Percentiles rank a stretch among this genome's conserved stretches.
Conservation (phyloP, 257 asterid species). For the Leonotis leonurus region DNA sequence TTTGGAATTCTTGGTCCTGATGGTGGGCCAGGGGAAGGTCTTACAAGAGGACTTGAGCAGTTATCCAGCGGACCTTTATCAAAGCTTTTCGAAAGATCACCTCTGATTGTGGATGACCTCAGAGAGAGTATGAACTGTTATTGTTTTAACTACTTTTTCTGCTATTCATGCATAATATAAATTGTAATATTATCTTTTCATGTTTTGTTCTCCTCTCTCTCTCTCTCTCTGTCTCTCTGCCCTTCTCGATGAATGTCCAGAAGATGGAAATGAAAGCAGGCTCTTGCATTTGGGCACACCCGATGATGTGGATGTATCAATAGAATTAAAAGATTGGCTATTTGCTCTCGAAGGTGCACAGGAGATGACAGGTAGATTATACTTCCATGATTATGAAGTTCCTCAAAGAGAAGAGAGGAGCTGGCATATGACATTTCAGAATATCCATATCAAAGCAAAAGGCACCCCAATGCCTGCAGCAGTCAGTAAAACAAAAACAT, state of each 20-base stretch:
- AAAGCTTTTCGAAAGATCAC: slow-evolving; percentile 71
- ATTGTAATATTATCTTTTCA: slow-evolving; percentile 6
- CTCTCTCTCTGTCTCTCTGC: neutral
- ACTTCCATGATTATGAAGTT: slow-evolving; percentile 34
- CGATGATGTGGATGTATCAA: slow-evolving; percentile 74
- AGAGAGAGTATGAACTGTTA: slow-evolving; percentile 39
- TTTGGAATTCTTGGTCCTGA: slow-evolving; percentile 94
- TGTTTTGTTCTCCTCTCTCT: slow-evolving; percentile 13
- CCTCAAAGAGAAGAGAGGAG: slow-evolving; percentile 68
- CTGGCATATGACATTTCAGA: slow-evolving; percentile 82
- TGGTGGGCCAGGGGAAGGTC: slow-evolving; percentile 98
- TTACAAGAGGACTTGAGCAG: slow-evolving; percentile 72
- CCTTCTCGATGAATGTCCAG: slow-evolving; percentile 41
- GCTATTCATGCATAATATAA: slow-evolving; percentile 14
- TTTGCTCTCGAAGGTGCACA: slow-evolving; percentile 91
- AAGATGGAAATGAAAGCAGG: slow-evolving; percentile 35
- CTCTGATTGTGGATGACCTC: slow-evolving; percentile 39
- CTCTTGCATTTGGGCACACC: slow-evolving; percentile 71
- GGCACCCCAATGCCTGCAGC: slow-evolving; percentile 41
- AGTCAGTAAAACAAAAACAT: slow-evolving; percentile 25
- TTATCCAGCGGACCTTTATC: slow-evolving; percentile 83
- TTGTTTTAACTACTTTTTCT: slow-evolving; percentile 22
- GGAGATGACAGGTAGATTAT: slow-evolving; percentile 47
- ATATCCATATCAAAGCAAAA: slow-evolving; percentile 63
- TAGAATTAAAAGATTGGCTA: slow-evolving; percentile 89